Base-by-base conservation (phyloP, 441 rosid species). In the Bocquillonia castaneifolia region DNA sequence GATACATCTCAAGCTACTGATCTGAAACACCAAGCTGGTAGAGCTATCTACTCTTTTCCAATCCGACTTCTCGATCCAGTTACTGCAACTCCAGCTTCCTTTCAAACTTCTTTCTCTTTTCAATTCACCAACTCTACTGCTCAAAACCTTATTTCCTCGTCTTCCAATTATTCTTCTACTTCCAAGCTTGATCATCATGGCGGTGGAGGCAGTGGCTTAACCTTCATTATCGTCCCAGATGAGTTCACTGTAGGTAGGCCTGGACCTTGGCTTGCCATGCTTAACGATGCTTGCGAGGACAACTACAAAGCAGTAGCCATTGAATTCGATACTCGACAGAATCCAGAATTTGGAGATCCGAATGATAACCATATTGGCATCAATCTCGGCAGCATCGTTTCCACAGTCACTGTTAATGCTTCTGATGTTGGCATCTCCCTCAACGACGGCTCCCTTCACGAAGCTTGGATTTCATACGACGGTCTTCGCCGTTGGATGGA, bases 171-270 rank as follows among this genome's bases (percentile, higher is more conserved):
- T n/a, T n/a, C n/a, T n/a, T n/a, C n/a, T n/a, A n/a, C n/a, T n/a
- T n/a, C n/a, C n/a, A n/a, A n/a, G n/a, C n/a, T n/a, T n/a, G n/a
- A n/a, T n/a, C n/a, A n/a, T n/a, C n/a, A n/a, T 13, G 60, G 18
- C 31, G 66, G 57, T 0, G 84, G 82, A 2, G 85, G 89, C 50
- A 79, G 81, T 12, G 82, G 86, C 26, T 79, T 85, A 13, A 72
- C 82, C 40, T 85, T 85, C 51, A 77, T 85, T 20, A 55, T 83
- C 2, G 87, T 83, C 7, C 89, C 86, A 0, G 83, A 81, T 39
- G 83, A 85, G 76, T 81, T 85, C 70, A 83, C 85, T 0, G 76
- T 85, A 0, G 86, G 86, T n/a, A 72, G 89, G 72, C 63, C 84
- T 12, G 86, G 86, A 0, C 84, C 85, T 0, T 82, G 86, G 86